Evolutionary conservation across 2,329 filamentous ascomycete species (phyloP).

Genomic region (Biscogniauxia mediterranea): DNA sequence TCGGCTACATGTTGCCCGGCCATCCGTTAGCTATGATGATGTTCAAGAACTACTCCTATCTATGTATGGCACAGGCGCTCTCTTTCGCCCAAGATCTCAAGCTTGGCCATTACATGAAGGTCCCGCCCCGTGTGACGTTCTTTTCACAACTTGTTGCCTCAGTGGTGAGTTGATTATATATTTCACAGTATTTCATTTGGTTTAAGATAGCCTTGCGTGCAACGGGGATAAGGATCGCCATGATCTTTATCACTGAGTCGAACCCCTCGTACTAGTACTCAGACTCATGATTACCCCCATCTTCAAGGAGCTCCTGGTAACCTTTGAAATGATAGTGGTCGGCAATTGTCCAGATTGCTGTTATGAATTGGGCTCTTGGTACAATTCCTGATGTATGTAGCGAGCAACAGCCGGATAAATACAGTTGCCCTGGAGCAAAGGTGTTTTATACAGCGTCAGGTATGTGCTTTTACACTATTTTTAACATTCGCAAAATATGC

Average conservation of each 20-base stretch:
- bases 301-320: no score
- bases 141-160: slow-evolving; percentile 49
- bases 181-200: no score
- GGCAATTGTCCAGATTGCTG: slow-evolving; percentile 54
- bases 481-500: no score
- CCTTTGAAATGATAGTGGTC: slow-evolving; percentile 30
- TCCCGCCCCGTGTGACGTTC: slow-evolving; percentile 47
- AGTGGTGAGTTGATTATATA: slow-evolving; percentile 19
- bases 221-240: no score
- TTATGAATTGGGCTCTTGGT: slow-evolving; percentile 65
- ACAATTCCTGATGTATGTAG: slow-evolving; percentile 63
- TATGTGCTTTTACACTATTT: no score
- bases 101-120: slow-evolving; percentile 59
- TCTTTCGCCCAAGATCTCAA: slow-evolving; percentile 67
- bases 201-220: no score
- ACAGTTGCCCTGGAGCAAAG: slow-evolving; percentile 54
- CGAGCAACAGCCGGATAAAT: slow-evolving; percentile 51
- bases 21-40: slow-evolving; percentile 73
- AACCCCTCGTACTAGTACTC: no score
- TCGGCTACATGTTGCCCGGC: slow-evolving; percentile 72
- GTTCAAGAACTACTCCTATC: slow-evolving; percentile 73
- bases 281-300: no score
- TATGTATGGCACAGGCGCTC: slow-evolving; percentile 64
- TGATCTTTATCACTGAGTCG: no score
- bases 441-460: slow-evolving; percentile 65